Base-by-base conservation (phyloP, 2,329 filamentous ascomycete genomes). In the Colletotrichum sp. region DNA sequence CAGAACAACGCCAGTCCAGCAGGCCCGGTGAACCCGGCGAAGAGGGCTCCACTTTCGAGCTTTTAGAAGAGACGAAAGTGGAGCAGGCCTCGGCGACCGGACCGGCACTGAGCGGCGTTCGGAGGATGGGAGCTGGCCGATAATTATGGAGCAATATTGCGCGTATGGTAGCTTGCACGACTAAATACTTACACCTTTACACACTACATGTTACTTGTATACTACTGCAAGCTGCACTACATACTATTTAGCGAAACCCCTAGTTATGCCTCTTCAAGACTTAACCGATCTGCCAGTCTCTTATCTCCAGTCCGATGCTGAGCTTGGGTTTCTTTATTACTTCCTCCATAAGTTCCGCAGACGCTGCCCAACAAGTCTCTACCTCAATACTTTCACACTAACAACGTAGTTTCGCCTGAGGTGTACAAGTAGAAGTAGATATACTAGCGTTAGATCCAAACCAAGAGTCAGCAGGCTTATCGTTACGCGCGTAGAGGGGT, bases 341-440 rank as follows among this genome's bases (percentile, higher is more conserved):
- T 36, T 36, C 34, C 32, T 34, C 12, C 6, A 13, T 36, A 36
- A 36, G 13, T 36, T 36, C 34, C 34, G 34, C 34, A 36, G 34
- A 15, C 34, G 34, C 34, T 36, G 34, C 13, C 34, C 0, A 36
- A 15, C 13, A 3, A 36, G 34, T 15, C 13, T 15, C 34, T 36
- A 7, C 3, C 34, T 36, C 34, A 7, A 36, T 36, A 36, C 34
- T 15, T 0, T 13, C 13, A 7, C 34, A 12, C 0, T 36, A 36
- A 36, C 13, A 36, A 15, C 32, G 32, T 36, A 1, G 6, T 15
- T 36, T 36, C 13, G 34, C 34, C 13, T 36, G 34, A 15, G 0
- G 34, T 36, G 34, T 15, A 36, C 13, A 13, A 2, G 34, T 7
- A 1, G 1, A 36, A 36, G 34, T 0, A 15, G 1, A 36, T 1